phyloP scores from a whole-genome alignment of 345 rosid genomes.

The Aurinia saxatilis region DNA sequence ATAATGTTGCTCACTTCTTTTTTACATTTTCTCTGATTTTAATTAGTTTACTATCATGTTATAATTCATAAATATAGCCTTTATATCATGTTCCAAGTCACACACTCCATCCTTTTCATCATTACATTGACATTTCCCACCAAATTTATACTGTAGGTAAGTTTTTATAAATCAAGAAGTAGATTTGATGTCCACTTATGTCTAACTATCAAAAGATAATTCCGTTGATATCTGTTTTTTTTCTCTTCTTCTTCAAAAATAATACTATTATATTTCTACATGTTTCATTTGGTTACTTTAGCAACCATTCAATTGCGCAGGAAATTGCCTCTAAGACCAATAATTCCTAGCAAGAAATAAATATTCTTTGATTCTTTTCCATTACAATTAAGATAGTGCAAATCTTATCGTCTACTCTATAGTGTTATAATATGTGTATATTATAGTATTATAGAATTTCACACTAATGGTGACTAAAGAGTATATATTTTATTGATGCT shows the following conservation, averaged over 20 bases:
- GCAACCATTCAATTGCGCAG: background rate
- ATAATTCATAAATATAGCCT: constrained; percentile 11
- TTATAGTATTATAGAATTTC: constrained; percentile 1
- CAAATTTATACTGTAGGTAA: background rate
- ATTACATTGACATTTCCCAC: constrained; percentile 9
- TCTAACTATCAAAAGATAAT: background rate
- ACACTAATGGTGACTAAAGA: constrained; percentile 8
- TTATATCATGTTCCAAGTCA: constrained; percentile 27
- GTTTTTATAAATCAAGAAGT: background rate
- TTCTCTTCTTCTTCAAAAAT: background rate
- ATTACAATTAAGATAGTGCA: constrained; percentile 1
- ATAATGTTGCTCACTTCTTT: constrained; percentile 26
- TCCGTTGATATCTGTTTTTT: background rate
- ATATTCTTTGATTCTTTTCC: background rate
- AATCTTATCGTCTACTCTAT: constrained; percentile 14
- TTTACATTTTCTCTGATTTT: constrained; percentile 10
- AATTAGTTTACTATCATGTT: constrained; percentile 3
- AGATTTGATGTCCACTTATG: background rate
- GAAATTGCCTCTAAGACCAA: background rate
- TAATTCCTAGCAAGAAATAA: constrained; percentile 3
- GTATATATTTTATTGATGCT: constrained; percentile 16
- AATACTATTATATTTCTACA: background rate
- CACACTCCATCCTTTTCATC: constrained; percentile 23
- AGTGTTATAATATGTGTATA: constrained; percentile 1
- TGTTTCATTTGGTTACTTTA: background rate